Evolutionary conservation across 2,329 filamentous ascomycete genomes (phyloP), one percentile per base, ranked within the genome.

Genomic region (Fusarium luffae): DNA sequence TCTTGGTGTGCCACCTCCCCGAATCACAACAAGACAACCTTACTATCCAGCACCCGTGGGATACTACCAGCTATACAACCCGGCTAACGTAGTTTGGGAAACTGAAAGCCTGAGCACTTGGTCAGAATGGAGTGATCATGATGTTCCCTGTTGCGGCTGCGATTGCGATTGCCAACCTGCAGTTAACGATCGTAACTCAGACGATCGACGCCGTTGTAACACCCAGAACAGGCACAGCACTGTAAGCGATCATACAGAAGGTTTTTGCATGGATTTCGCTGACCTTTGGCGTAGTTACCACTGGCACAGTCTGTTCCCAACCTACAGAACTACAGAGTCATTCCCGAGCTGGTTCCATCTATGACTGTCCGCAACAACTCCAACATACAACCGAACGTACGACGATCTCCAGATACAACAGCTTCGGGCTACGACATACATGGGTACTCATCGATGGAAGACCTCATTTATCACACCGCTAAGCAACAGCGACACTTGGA

Each of bases 401-500:
- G 43, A n/a, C 25, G 43, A 21, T 2, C n/a, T 28, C 10, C n/a
- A 14, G n/a, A 41, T 14, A n/a, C 18, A 28, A 27, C 41, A 40
- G n/a, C 2, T 6, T 19, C 46, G 7, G 12, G 19, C 18, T 13
- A 28, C 10, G 23, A 14, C 10, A 25, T 41, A 25, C 50, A 51
- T 25, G n/a, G 52, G 7, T 40, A 21, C 9, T 25, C 41, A 12
- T 56, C 54, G 6, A 32, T 61, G 7, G 66, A 72, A 42, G 63
- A 63, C 32, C 16, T 59, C 4, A 51, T 68, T 12, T 66, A 72
- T 28, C 30, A 49, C 18, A 34, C 46, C 11, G 51, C 51, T 8
- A 68, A 70, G 28, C 57, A 63, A 21, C 59, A 60, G 19, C 43
- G 66, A 14, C 57, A 58, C 19, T 23, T 56, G 13, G 55, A 59